These are phyloP conservation scores for Elaeis guineensis DNA, from an alignment of 176 grass and related monocot species.

Conservation along the genomic window DNA sequence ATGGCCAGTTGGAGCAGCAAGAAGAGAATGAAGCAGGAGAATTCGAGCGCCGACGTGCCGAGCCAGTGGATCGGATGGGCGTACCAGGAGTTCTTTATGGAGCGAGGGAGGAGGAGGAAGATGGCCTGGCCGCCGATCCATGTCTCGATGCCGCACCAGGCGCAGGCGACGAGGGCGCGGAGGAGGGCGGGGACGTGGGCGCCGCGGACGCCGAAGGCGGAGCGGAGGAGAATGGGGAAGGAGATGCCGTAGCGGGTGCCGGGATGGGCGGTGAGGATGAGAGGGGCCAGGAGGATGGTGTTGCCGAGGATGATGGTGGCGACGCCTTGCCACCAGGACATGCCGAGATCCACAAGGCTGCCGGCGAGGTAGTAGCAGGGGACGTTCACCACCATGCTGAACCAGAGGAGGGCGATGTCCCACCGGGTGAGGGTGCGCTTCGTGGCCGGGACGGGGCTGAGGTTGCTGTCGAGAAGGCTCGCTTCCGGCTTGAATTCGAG, in stretches of 20 bases:
- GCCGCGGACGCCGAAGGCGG: conserved; percentile 15
- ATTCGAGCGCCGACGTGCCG: conserved; percentile 26
- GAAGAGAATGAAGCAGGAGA: conserved; percentile 33
- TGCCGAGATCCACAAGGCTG: conserved; percentile 19
- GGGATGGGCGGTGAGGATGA: conserved; percentile 2
- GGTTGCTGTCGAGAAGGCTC: background rate
- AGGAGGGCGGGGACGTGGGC: conserved; percentile 10
- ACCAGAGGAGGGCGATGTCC: conserved; percentile 9
- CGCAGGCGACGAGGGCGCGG: conserved; percentile 35
- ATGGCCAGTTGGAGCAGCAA: conserved; percentile 16
- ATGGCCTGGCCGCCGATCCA: conserved; percentile 32
- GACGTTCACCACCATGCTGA: conserved; percentile 5
- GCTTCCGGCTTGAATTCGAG: too few relatives aligned
- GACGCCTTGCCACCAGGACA: conserved; percentile 26
- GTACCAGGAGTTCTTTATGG: conserved; percentile 8
- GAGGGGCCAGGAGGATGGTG: conserved; percentile 1
- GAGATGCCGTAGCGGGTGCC: conserved; percentile 10
- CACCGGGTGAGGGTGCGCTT: conserved; percentile 2
- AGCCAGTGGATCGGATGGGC: conserved; percentile 18
- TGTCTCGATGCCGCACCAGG: conserved; percentile 37
- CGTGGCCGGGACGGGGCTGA: background rate
- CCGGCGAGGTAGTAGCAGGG: conserved; percentile 19
- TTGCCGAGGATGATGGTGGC: background rate
- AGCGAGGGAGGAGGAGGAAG: conserved; percentile 24
- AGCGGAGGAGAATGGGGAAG: conserved; percentile 8